A percentile compares a stretch with the other conserved stretches of the same genome.
These are phyloP conservation scores for Wickerhamiella shivajii DNA, from an alignment of 805 yeast species.

Conservation along the genomic window DNA sequence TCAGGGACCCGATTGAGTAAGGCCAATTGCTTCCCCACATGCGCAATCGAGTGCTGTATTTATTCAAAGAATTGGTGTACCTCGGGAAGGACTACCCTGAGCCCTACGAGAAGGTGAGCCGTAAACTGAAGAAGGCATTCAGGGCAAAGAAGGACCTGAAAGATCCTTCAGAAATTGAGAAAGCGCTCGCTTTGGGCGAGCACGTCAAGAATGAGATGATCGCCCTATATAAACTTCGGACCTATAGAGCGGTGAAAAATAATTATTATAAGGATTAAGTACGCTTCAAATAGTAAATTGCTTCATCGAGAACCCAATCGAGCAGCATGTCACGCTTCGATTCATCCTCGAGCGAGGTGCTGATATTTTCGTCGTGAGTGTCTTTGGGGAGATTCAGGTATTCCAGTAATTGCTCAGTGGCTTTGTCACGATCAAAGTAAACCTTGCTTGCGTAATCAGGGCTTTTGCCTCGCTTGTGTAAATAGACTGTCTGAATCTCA, in stretches of 20 bases:
- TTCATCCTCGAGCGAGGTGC: too few relatives aligned
- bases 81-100: conserved; percentile 28
- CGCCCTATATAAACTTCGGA: conserved; percentile 25
- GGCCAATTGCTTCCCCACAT: not conserved
- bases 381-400: too few relatives aligned
- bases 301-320: too few relatives aligned
- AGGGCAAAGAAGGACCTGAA: conserved; percentile 18
- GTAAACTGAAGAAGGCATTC: conserved; percentile 22
- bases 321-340: too few relatives aligned
- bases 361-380: too few relatives aligned
- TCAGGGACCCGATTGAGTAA: too few relatives aligned
- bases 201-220: conserved; percentile 26
- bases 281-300: too few relatives aligned
- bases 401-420: too few relatives aligned
- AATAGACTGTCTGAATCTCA: too few relatives aligned
- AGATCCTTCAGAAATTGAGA: conserved; percentile 19
- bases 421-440: too few relatives aligned
- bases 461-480: too few relatives aligned
- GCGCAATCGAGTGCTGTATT: conserved; percentile 19
- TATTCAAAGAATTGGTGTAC: conserved; percentile 27
- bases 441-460: too few relatives aligned
- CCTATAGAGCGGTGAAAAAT: conserved; percentile 25
- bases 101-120: conserved; percentile 22
- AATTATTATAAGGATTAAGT: conserved; percentile 18
- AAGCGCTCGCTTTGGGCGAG: conserved; percentile 24